phyloP scores from a whole-genome alignment of 2,329 filamentous ascomycete genomes.

The Drechslera avenae region DNA sequence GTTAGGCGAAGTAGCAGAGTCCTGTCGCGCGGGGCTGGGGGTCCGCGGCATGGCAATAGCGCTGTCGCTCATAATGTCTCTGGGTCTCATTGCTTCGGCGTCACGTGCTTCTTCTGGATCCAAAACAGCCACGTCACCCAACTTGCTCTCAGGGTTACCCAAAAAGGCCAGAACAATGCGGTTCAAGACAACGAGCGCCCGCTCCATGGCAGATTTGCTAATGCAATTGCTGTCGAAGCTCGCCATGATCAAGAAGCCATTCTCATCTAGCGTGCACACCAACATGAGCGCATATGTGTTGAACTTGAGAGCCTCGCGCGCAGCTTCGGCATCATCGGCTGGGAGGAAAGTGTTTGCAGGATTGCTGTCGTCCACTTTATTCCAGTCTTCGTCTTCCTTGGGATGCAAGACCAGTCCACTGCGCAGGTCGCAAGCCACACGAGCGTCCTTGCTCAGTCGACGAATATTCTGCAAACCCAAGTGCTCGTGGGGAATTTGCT shows the following conservation, averaged over 20 bases:
- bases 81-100: slow-evolving; percentile 31
- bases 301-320: slow-evolving; percentile 63
- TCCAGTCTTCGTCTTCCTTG: slow-evolving; percentile 35
- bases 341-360: slow-evolving; percentile 61
- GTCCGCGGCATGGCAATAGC: slow-evolving; percentile 21
- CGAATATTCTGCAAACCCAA: slow-evolving; percentile 66
- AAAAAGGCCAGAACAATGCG: slow-evolving; percentile 59
- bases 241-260: slow-evolving; percentile 64
- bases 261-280: slow-evolving; percentile 64
- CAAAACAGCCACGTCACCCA: slow-evolving; percentile 37
- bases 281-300: slow-evolving; percentile 67
- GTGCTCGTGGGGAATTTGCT: slow-evolving; percentile 69
- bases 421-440: slow-evolving; percentile 42
- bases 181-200: slow-evolving; percentile 59
- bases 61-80: slow-evolving; percentile 30
- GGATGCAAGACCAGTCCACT: slow-evolving; percentile 49
- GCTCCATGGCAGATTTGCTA: slow-evolving; percentile 57
- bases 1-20: slow-evolving; percentile 24
- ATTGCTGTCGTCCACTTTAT: slow-evolving; percentile 21
- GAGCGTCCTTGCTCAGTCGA: slow-evolving; percentile 41
- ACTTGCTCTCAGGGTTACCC: slow-evolving; percentile 42
- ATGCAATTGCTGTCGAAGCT: slow-evolving; percentile 69
- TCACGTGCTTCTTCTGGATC: slow-evolving; percentile 37
- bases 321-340: slow-evolving; percentile 61
- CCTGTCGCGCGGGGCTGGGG: slow-evolving; percentile 4